phyloP scores from a whole-genome alignment of 2,329 filamentous ascomycete species.

The Akanthomyces uredinophilus region DNA sequence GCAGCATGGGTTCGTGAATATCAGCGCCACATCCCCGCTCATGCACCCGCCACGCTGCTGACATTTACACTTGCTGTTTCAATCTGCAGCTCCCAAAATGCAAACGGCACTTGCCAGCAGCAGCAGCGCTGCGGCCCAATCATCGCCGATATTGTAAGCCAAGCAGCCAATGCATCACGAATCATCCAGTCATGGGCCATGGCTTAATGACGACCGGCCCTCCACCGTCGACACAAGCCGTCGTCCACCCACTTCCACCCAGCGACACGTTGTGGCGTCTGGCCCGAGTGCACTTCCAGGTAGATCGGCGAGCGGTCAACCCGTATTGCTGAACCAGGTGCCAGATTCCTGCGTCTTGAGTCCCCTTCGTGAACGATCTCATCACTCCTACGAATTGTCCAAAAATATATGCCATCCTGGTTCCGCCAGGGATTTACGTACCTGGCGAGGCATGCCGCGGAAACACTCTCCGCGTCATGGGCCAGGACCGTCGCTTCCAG shows the following conservation, averaged over 20 bases:
- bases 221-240: not conserved
- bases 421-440: not conserved
- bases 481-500: not conserved
- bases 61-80: conserved; percentile 3
- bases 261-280: conserved; percentile 10
- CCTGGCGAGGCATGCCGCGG: not conserved
- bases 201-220: not conserved
- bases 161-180: not conserved
- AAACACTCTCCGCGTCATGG: not conserved
- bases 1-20: not conserved
- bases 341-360: not conserved
- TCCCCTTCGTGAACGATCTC: not conserved
- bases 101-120: conserved; percentile 1
- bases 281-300: not conserved
- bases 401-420: not conserved
- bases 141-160: not conserved
- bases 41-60: not conserved
- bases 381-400: not conserved
- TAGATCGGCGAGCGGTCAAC: not conserved
- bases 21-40: conserved; percentile 3
- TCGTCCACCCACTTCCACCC: not conserved
- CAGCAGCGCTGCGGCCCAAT: not conserved
- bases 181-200: not conserved
- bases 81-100: not conserved
- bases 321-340: not conserved